phyloP scores from a whole-genome alignment of 176 grass and related monocot species.

The Musa acuminata region DNA sequence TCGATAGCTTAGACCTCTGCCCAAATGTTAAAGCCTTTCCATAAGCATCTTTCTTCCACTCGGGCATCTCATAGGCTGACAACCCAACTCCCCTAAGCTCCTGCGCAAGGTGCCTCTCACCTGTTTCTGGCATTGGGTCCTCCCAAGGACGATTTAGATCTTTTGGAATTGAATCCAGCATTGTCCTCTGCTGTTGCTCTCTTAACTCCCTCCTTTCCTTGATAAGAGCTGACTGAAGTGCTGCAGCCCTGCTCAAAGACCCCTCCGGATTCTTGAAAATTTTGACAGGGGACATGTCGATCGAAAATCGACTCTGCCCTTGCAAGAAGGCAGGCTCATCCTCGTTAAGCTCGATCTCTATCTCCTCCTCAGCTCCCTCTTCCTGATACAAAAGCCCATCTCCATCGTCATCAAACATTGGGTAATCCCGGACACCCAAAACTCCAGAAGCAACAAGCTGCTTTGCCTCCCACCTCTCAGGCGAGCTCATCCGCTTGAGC shows the following conservation, averaged over 20 bases:
- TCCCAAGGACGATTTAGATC: slow-evolving; percentile 98
- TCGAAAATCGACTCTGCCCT: slow-evolving; percentile 68
- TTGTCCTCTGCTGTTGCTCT: slow-evolving; percentile 89
- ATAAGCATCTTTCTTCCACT: slow-evolving; percentile 96
- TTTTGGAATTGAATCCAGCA: slow-evolving; percentile 94
- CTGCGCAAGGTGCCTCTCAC: slow-evolving; percentile 76
- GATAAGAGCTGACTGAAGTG: slow-evolving; percentile 77
- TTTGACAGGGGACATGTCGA: slow-evolving; percentile 92
- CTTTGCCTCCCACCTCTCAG: slow-evolving; percentile 87
- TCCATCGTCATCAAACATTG: slow-evolving; percentile 75
- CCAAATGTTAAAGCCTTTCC: slow-evolving; percentile 88
- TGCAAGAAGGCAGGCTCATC: slow-evolving; percentile 91
- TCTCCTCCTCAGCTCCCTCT: slow-evolving; percentile 77
- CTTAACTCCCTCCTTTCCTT: slow-evolving; percentile 91
- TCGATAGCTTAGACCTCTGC: slow-evolving; percentile 71
- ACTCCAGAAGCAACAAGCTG: slow-evolving; percentile 80
- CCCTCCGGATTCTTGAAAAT: slow-evolving; percentile 97
- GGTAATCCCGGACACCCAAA: slow-evolving; percentile 55
- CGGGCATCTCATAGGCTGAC: slow-evolving; percentile 90
- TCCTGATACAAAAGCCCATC: slow-evolving; percentile 80
- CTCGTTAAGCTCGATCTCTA: slow-evolving; percentile 86
- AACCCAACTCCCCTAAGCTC: slow-evolving; percentile 80
- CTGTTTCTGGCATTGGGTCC: slow-evolving; percentile 85
- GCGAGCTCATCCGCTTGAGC: slow-evolving; percentile 76
- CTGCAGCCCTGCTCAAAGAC: slow-evolving; percentile 77